phyloP scores from a whole-genome alignment of 2,329 filamentous ascomycete species.

The Paracorniculantispora psalliotae region DNA sequence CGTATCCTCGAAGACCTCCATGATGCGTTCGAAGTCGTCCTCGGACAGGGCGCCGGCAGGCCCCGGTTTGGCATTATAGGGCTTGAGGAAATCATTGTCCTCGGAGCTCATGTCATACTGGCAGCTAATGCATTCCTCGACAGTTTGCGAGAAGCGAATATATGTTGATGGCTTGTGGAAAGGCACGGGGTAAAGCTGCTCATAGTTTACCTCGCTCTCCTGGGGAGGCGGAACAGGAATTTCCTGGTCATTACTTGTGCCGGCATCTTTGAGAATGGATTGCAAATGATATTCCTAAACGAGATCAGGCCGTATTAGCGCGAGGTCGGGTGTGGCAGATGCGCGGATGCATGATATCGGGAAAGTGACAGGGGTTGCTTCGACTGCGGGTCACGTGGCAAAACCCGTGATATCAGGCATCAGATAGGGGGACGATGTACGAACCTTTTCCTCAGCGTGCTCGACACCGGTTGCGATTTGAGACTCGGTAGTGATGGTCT shows the following conservation, averaged over 20 bases:
- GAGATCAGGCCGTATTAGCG: conserved; percentile 15
- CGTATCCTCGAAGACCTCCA: conserved; percentile 91
- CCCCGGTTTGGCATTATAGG: conserved; percentile 73
- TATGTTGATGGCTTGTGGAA: conserved; percentile 88
- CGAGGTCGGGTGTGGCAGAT: conserved; percentile 1
- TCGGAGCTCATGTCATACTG: conserved; percentile 93
- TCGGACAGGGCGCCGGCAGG: conserved; percentile 67
- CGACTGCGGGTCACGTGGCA: conserved; percentile 37
- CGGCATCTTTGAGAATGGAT: conserved; percentile 61
- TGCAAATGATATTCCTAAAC: conserved; percentile 93
- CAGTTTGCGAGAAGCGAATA: conserved; percentile 95
- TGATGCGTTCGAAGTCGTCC: conserved; percentile 87
- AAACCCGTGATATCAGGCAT: conserved; percentile 44
- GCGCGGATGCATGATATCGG: conserved; percentile 2
- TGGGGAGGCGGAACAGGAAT: conserved; percentile 62
- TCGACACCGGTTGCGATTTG: conserved; percentile 95
- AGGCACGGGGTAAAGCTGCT: conserved; percentile 72
- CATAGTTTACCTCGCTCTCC: conserved; percentile 72
- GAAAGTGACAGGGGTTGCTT: conserved; percentile 18
- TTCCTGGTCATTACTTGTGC: conserved; percentile 53
- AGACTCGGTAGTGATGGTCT: conserved; percentile 75
- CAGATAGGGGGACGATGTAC: conserved; percentile 39
- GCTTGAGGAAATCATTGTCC: conserved; percentile 78
- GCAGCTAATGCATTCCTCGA: conserved; percentile 88
- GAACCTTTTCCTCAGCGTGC: conserved; percentile 93